Conservation (phyloP, 2,329 filamentous ascomycete species). For the Diaporthe vexans region DNA sequence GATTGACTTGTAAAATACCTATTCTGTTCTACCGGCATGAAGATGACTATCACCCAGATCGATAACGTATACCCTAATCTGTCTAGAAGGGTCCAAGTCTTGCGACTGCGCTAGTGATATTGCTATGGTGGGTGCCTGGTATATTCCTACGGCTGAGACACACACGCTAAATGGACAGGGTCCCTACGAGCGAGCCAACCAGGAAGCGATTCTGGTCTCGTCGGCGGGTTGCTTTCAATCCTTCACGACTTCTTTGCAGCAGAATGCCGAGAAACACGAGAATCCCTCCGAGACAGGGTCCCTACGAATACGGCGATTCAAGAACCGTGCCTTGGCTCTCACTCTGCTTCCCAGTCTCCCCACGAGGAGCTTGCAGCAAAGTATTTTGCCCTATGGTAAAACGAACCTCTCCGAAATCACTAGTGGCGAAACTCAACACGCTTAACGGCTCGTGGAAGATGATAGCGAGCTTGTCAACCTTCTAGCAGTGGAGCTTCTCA, state of each 20-base stretch:
- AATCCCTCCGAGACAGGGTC: not conserved
- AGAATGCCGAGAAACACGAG: not conserved
- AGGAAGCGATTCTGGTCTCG: not conserved
- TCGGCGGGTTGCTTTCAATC: not conserved
- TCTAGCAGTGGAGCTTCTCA: not conserved
- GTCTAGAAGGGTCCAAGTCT: not conserved
- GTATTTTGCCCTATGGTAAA: not conserved
- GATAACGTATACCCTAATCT: not conserved
- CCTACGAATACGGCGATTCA: not conserved
- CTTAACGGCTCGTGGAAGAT: not conserved
- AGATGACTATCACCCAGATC: not conserved
- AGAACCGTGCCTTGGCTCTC: not conserved
- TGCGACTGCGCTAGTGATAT: not conserved
- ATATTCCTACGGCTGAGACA: not conserved
- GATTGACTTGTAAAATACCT: not conserved
- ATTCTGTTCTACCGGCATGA: not conserved
- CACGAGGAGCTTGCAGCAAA: not conserved
- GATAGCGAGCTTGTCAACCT: not conserved
- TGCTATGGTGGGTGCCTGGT: not conserved
- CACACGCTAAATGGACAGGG: not conserved
- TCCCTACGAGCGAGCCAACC: constrained; percentile 20
- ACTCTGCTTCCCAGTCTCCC: not conserved
- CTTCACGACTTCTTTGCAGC: no score
- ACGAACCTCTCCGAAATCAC: not conserved
- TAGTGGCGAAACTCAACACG: not conserved